These are phyloP conservation scores for Cucumis cinereus DNA, from an alignment of 306 rosid species.

Conservation along the genomic window DNA sequence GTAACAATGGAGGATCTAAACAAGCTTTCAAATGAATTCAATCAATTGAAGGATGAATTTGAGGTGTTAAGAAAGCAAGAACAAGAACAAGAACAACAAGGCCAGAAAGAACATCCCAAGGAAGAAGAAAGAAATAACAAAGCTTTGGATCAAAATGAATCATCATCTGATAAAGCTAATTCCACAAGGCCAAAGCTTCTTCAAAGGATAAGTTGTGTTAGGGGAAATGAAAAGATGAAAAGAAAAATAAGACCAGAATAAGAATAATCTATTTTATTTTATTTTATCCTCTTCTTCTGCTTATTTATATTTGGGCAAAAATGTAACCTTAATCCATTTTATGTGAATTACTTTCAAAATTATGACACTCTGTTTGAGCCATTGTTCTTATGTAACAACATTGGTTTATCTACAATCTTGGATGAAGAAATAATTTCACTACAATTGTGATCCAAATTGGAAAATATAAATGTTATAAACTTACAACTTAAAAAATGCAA, in stretches of 20 bases:
- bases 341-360: not conserved
- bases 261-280: not conserved
- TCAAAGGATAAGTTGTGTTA: constrained; percentile 40
- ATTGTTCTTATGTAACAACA: not conserved
- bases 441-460: not conserved
- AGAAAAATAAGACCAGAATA: constrained; percentile 26
- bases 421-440: not conserved
- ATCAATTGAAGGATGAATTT: constrained; percentile 42
- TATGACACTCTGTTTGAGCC: not conserved
- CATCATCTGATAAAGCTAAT: constrained; percentile 5
- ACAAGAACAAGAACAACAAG: constrained; percentile 16
- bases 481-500: too few relatives aligned
- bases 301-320: not conserved
- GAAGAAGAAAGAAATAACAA: constrained; percentile 19
- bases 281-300: too few relatives aligned
- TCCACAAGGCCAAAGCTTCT: constrained; percentile 33
- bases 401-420: not conserved
- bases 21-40: constrained; percentile 28
- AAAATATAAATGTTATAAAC: too few relatives aligned
- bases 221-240: constrained; percentile 38
- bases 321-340: not conserved
- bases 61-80: constrained; percentile 27
- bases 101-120: constrained; percentile 8
- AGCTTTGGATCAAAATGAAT: constrained; percentile 13
- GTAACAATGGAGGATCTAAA: constrained; percentile 27